Evolutionary conservation across 805 yeast species (phyloP).

Genomic region (Metschnikowia peoriensis): DNA sequence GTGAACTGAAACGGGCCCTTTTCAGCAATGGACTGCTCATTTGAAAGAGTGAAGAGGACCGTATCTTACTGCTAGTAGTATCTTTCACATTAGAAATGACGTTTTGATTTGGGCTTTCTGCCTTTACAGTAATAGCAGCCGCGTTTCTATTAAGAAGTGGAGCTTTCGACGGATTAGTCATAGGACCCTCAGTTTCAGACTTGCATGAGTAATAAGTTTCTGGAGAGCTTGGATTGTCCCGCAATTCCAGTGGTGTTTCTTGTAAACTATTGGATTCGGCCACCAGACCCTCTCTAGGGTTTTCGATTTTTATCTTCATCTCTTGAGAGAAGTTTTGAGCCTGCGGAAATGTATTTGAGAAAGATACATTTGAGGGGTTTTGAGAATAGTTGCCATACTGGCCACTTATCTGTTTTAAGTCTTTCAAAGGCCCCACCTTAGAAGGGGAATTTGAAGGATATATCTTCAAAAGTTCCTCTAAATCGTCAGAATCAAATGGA

Average conservation of each 20-base stretch:
- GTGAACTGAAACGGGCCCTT: conserved; percentile 4
- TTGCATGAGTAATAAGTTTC: conserved; percentile 4
- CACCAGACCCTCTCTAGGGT: neutral
- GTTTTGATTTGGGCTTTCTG: neutral
- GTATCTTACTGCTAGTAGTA: neutral
- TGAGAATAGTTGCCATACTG: neutral
- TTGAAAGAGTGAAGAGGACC: neutral
- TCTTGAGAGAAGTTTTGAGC: neutral
- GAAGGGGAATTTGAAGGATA: conserved; percentile 1
- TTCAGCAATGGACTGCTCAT: neutral
- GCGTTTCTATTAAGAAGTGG: neutral
- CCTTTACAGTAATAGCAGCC: neutral
- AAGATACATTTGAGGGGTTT: neutral
- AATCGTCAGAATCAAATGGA: conserved; percentile 20
- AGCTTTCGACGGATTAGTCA: neutral
- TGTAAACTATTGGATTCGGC: neutral
- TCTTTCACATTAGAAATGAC: neutral
- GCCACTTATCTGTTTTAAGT: too few species aligned
- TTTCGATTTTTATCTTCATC: neutral
- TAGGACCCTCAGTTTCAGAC: neutral
- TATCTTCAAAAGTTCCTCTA: conserved; percentile 15
- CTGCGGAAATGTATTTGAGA: conserved; percentile 1
- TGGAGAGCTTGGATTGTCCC: neutral
- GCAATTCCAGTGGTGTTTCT: neutral
- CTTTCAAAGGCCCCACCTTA: neutral